Evolutionary conservation across 192 early-diverging fungal species (phyloP).

Genomic region (Chytriomyces sp.): DNA sequence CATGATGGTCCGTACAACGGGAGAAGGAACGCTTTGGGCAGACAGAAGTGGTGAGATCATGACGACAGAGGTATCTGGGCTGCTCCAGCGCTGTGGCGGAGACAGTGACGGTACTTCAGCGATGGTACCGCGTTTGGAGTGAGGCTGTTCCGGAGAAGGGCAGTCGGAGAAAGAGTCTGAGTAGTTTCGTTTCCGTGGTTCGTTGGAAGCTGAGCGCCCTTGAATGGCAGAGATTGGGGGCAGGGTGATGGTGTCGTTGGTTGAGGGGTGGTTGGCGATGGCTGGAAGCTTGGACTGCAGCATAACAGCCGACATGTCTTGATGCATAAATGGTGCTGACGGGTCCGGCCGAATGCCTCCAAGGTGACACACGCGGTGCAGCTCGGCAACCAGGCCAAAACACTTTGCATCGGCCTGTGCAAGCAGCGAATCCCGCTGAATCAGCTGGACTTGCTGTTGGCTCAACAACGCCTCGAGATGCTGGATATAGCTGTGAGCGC

Average conservation of each 20-base stretch:
- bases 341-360: conserved; percentile 2
- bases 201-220: conserved; percentile 38
- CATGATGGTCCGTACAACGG: neutral
- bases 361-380: conserved; percentile 16
- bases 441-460: neutral
- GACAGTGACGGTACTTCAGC: neutral
- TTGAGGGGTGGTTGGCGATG: conserved; percentile 18
- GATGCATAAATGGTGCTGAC: neutral
- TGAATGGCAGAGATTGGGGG: conserved; percentile 29
- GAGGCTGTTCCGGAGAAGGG: conserved; percentile 7
- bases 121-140: neutral
- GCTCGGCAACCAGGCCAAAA: conserved; percentile 25
- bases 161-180: conserved; percentile 15
- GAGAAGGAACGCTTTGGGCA: too few species aligned
- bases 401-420: conserved; percentile 17
- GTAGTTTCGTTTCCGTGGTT: conserved; percentile 28
- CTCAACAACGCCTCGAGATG: neutral
- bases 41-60: too few species aligned
- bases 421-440: neutral
- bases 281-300: neutral
- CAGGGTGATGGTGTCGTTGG: neutral
- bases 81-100: neutral
- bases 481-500: conserved; percentile 3
- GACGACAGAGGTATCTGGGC: neutral
- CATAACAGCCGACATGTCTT: conserved; percentile 2